Base-by-base conservation (phyloP, 2,329 filamentous ascomycete species). In the Beauveria pseudobassiana region DNA sequence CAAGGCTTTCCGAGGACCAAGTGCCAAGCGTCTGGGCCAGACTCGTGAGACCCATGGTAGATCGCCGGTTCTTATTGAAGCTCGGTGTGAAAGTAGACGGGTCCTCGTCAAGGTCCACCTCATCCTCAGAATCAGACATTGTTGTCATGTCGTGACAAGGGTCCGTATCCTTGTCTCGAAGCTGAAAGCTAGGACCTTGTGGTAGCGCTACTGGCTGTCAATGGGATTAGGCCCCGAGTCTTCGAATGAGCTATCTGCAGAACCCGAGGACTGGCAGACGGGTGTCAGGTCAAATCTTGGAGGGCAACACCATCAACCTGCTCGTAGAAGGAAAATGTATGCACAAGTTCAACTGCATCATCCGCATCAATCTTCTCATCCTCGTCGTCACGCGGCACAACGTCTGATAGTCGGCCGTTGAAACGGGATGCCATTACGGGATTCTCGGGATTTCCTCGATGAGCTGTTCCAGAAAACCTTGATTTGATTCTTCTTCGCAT, bases 1-100 rank as follows among this genome's bases (percentile, higher is more conserved):
- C 68, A 3, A 85, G 84, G 65, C 83, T 88, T 26, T 78, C 78
- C 1, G 87, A 78, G 65, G 81, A 80, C 88, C 88, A 91, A 26
- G 80, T 78, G 63, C 77, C 80, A 5, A 90, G 74, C 67, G 87
- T 82, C 43, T 81, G 76, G 4, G 84, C 84, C 43, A 91, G 75
- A 26, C 86, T 84, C 1, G 86, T 88, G 64, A 89, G 87, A 2
- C 85, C 85, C 65, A 74, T 67, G 2, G 70, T 72, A 3, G 70
- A 72, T 22, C 72, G 68, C 28, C 72, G 68, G 26, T 71, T 69
- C 26, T 63, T 62, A 20, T 63, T 67, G 3, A 73, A 73, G 10
- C 73, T 77, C 2, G 82, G 81, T 0, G 81, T 82, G 1, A 75
- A 68, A 2, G 76, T 76, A 8, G 73, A 70, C 3, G 66, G 64